Evolutionary conservation across 2,329 filamentous ascomycete species (phyloP), one percentile per base, ranked within the genome.

Genomic region (Corniculantispora saksenae): DNA sequence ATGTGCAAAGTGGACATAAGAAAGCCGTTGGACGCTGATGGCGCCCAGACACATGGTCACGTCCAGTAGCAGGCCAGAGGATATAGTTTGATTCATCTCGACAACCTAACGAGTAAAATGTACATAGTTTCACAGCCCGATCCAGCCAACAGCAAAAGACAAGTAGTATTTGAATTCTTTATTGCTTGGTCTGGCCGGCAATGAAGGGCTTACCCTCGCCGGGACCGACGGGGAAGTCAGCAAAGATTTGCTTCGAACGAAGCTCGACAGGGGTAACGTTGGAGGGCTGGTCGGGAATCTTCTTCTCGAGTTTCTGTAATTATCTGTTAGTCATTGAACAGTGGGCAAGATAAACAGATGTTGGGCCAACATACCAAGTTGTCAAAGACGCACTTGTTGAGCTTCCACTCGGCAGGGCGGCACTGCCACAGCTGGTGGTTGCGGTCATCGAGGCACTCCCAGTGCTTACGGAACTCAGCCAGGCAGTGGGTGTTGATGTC

Each of bases 401-500:
- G 83, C 76, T 89, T 89, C 87, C 92, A 90, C 84, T 99, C 95
- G 69, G 86, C 84, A 74, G 89, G 89, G 73, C 95, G 88, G 83
- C 95, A 99, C 76, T 98, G 93, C 91, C 93, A 99, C 66, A 98
- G 83, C 81, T 97, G 92, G 76, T 99, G 95, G 84, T 99, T 99
- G 83, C 96, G 94, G 82, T 97, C 90, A 76, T 99, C 95, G 66
- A 99, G 86, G 76, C 95, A 99, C 74, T 92, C 85, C 93, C 94
- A 99, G 83, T 99, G 95, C 75, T 87, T 86, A 72, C 92, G 90
- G 85, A 99, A 99, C 80, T 97, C 87, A 68, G 90, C 85, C 64
- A 99, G 83, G 81, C 95, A 99, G 83, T 92, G 88, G 79, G 92
- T 94, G 85, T 97, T 98, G 82, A 99, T 90, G 78, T 99, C 95